These are phyloP conservation scores for Nannochloropsis oceanica DNA, from an alignment of 108 stramenopile species.

Conservation along the genomic window DNA sequence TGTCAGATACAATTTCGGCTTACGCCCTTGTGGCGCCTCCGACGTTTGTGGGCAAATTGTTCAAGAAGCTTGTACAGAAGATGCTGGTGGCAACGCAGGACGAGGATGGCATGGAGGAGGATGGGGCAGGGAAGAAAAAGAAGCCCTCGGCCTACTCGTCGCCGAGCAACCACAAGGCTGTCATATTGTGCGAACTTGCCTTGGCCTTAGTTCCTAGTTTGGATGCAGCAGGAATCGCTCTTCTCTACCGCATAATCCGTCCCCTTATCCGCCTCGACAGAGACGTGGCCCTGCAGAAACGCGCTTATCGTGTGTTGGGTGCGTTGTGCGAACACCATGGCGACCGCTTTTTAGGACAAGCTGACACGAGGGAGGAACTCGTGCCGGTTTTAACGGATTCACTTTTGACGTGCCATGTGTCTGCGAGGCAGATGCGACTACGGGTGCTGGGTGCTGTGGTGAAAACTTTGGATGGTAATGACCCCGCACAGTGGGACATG, in stretches of 20 bases:
- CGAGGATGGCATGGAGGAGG: background rate
- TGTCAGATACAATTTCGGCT: conserved; percentile 19
- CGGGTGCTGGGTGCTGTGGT: conserved; percentile 14
- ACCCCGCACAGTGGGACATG: conserved; percentile 28
- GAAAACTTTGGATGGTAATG: background rate
- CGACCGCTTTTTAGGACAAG: background rate
- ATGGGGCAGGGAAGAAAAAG: background rate
- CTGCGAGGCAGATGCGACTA: conserved; percentile 29
- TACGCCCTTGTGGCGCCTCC: conserved; percentile 25
- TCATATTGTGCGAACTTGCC: background rate
- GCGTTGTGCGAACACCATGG: background rate
- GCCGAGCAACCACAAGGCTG: background rate
- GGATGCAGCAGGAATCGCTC: conserved; percentile 8
- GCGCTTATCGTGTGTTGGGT: conserved; percentile 14
- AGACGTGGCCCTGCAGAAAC: conserved; percentile 22
- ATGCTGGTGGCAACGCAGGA: conserved; percentile 15
- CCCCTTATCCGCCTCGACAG: conserved; percentile 25
- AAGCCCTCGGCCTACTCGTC: background rate
- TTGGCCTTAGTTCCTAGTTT: background rate
- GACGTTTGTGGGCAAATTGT: conserved; percentile 8
- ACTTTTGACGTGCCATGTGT: conserved; percentile 32
- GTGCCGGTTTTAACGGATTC: conserved; percentile 28
- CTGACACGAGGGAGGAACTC: conserved; percentile 18
- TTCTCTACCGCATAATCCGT: conserved; percentile 25
- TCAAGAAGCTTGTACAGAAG: conserved; percentile 37